phyloP scores from a whole-genome alignment of 306 rosid genomes.

The Lablab purpureus region DNA sequence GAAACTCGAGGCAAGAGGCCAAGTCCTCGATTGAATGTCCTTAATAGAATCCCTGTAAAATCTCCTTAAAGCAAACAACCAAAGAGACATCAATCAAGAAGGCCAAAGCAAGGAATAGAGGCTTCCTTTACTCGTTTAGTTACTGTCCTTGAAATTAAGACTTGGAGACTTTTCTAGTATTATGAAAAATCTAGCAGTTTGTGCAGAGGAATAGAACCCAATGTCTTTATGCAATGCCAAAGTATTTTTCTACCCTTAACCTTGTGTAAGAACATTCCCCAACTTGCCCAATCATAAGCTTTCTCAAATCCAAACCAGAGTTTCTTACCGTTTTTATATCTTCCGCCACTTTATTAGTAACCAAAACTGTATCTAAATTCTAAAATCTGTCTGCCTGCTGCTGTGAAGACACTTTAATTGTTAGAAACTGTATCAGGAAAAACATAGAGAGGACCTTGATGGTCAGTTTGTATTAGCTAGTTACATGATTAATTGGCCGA shows the following conservation, averaged over 20 bases:
- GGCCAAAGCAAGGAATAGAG: background rate
- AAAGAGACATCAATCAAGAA: slow-evolving; percentile 1
- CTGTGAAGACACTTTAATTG: background rate
- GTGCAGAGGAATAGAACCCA: slow-evolving; percentile 20
- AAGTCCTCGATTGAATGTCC: background rate
- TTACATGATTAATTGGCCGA: slow-evolving; percentile 21
- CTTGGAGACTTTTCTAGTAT: background rate
- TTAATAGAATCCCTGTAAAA: background rate
- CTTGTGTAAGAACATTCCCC: background rate
- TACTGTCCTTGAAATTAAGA: background rate
- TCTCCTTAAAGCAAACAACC: background rate
- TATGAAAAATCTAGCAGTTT: background rate
- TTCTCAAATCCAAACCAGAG: background rate
- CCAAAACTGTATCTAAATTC: slow-evolving; percentile 27
- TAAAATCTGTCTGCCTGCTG: slow-evolving; percentile 14
- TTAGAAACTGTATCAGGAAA: slow-evolving; percentile 2
- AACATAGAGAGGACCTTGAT: background rate
- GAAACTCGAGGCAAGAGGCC: background rate
- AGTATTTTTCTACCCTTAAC: background rate
- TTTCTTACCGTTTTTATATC: background rate
- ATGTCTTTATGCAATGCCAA: slow-evolving; percentile 6
- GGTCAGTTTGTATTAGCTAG: slow-evolving; percentile 3
- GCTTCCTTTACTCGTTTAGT: background rate
- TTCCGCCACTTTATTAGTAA: background rate
- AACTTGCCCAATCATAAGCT: background rate